Evolutionary conservation across 2,329 filamentous ascomycete genomes (phyloP).

Genomic region (Paracorniculantispora psalliotae): DNA sequence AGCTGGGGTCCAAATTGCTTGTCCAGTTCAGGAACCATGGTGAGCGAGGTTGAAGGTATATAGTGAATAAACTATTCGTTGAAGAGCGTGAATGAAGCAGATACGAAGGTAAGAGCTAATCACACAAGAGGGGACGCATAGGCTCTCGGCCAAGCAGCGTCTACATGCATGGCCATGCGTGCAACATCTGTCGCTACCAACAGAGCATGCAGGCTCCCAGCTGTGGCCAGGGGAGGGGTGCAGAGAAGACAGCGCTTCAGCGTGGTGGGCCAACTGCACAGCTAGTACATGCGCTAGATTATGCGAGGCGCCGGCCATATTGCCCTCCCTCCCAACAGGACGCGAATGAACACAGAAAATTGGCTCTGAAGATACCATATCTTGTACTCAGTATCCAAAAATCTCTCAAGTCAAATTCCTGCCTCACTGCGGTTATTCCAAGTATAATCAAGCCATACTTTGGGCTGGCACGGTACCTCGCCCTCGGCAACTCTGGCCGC

Average conservation of each 20-base stretch:
- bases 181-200: too few species aligned
- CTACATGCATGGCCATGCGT: too few species aligned
- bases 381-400: too few species aligned
- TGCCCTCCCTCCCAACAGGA: neutral
- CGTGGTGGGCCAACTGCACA: neutral
- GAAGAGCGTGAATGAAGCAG: neutral
- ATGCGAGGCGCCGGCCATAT: neutral
- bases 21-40: neutral
- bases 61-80: neutral
- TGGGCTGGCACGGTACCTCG: neutral
- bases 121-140: too few species aligned
- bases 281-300: neutral
- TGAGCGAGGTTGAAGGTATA: neutral
- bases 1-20: neutral
- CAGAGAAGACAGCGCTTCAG: neutral
- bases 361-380: too few species aligned
- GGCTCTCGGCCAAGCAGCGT: too few species aligned
- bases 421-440: neutral
- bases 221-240: too few species aligned
- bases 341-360: neutral
- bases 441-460: neutral
- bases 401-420: too few species aligned
- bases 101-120: neutral
- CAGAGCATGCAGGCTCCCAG: too few species aligned
- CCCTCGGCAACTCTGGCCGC: too few species aligned